Evolutionary conservation across 2,329 filamentous ascomycete species (phyloP).

Genomic region (Emmonsiellopsis sp.): DNA sequence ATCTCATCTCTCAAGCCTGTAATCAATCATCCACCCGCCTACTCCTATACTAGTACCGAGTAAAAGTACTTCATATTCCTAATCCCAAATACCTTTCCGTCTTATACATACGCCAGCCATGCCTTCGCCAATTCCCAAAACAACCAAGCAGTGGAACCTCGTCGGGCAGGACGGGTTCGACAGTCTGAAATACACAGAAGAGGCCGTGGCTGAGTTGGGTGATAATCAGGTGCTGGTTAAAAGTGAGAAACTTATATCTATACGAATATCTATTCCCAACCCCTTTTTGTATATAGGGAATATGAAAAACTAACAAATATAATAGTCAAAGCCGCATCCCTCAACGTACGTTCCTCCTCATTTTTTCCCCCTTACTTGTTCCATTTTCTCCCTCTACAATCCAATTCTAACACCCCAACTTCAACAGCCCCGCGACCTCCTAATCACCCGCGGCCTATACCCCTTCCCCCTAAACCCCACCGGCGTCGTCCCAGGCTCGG

Average conservation of each 20-base stretch:
- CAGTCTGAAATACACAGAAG: constrained; percentile 1
- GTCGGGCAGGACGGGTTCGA: constrained; percentile 1
- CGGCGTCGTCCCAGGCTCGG: constrained; percentile 26
- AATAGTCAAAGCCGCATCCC: constrained; percentile 2
- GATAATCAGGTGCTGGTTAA: constrained; percentile 4
- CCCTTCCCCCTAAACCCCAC: constrained; percentile 7
- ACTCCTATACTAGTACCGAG: too few species aligned
- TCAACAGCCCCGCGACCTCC: background rate
- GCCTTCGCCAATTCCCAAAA: constrained; percentile 1
- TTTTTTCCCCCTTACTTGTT: background rate
- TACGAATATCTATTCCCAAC: background rate
- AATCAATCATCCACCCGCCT: too few species aligned
- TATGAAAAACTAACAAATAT: background rate
- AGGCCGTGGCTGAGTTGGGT: constrained; percentile 1
- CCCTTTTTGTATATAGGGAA: background rate
- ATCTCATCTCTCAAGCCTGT: too few species aligned
- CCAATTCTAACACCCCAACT: background rate
- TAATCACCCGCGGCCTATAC: background rate
- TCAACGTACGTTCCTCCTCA: background rate
- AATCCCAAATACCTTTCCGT: too few species aligned
- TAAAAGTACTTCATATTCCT: too few species aligned
- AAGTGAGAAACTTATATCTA: background rate
- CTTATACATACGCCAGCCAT: background rate
- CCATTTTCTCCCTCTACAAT: too few species aligned
- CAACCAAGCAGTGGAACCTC: constrained; percentile 4